phyloP scores from a whole-genome alignment of 495 filamentous ascomycete genomes.

The Elaphomyces granulatus region DNA sequence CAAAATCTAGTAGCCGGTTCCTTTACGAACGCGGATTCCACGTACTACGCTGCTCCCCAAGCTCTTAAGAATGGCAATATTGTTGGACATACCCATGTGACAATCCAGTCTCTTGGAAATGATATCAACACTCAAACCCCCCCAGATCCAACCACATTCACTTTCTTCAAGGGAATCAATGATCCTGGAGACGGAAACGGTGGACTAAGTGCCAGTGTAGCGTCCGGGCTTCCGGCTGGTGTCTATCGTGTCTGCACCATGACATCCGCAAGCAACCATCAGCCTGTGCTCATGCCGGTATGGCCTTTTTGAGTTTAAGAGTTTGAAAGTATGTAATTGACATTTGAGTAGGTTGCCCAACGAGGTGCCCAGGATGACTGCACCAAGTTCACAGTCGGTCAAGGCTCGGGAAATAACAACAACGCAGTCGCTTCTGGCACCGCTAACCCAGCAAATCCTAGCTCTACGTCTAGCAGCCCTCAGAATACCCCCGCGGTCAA shows the following conservation, averaged over 20 bases:
- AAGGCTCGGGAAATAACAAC: not conserved
- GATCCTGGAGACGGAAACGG: slow-evolving; percentile 53
- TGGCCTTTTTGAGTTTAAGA: not conserved
- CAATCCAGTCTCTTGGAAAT: slow-evolving; percentile 45
- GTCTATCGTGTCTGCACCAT: slow-evolving; percentile 60
- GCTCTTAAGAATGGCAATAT: slow-evolving; percentile 38
- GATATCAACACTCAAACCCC: slow-evolving; percentile 35
- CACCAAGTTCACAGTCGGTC: slow-evolving; percentile 40
- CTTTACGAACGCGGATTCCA: slow-evolving; percentile 44
- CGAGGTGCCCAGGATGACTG: slow-evolving; percentile 63
- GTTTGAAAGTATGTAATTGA: too few relatives aligned
- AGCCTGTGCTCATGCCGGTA: slow-evolving; percentile 61
- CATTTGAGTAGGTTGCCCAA: slow-evolving; percentile 7
- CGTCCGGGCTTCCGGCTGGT: slow-evolving; percentile 49
- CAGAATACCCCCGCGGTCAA: too few relatives aligned
- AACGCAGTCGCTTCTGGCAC: slow-evolving; percentile 6
- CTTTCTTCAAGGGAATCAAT: slow-evolving; percentile 68
- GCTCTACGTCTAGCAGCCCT: not conserved
- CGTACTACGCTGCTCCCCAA: slow-evolving; percentile 62
- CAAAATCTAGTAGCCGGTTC: slow-evolving; percentile 45
- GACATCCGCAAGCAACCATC: slow-evolving; percentile 54
- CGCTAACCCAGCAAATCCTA: not conserved
- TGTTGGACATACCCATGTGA: slow-evolving; percentile 60
- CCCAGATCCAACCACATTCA: slow-evolving; percentile 43
- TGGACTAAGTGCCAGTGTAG: slow-evolving; percentile 37